Evolutionary conservation across 2,329 filamentous ascomycete genomes (phyloP), one percentile per base, ranked within the genome.

Genomic region (Pestalotiopsis sp.): DNA sequence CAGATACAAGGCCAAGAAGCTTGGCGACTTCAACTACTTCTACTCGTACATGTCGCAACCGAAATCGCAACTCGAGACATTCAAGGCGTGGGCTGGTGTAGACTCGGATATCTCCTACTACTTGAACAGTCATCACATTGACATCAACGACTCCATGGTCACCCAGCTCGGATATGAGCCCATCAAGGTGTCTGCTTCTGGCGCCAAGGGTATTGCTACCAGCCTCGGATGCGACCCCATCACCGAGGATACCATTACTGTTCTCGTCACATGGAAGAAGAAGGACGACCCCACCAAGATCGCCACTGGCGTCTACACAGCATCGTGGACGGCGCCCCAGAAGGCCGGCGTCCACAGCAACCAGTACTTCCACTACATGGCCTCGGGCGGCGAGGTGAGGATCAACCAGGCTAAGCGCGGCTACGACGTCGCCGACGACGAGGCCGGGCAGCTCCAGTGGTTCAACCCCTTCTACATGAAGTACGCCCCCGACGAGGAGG

Each of bases 11-110:
- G 93, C 94, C 14, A 84, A 89, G 77, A 90, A 86, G 66, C 85
- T 98, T 7, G 95, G 95, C 72, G 94, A 97, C 82, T 98, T 98
- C 89, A 97, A 97, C 86, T 98, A 98, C 86, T 98, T 97, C 80
- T 98, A 97, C 87, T 92, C 89, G 75, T 98, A 98, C 88, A 97
- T 97, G 94, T 94, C 91, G 64, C 94, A 97, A 85, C 93, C 92
- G 70, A 97, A 97, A 84, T 94, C 87, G 65, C 94, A 97, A 83
- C 88, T 97, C 62, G 93, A 97, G 85, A 97, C 94, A 0, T 97
- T 97, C 90, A 95, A 94, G 82, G 92, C 94, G 3, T 97, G 94
- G 94, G 95, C 95, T 0, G 95, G 95, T 72, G 90, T 91, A 76
- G 94, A 97, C 74, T 95, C 92, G 38, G 95, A 98, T 80, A 98